These are phyloP conservation scores for Trichoderma virens DNA, from an alignment of 495 filamentous ascomycete genomes.

Conservation along the genomic window DNA sequence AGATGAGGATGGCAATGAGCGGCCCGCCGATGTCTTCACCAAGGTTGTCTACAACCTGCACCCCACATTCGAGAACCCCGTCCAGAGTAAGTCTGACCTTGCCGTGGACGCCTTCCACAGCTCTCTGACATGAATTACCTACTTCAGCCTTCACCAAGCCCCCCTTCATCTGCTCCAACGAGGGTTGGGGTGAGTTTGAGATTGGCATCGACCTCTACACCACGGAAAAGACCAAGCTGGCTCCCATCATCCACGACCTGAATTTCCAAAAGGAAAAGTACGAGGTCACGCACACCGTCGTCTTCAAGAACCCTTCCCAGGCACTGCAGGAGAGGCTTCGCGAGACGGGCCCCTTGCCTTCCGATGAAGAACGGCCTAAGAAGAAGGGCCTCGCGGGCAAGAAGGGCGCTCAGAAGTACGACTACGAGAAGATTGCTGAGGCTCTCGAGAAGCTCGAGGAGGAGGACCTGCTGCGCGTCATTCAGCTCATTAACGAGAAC, in stretches of 20 bases:
- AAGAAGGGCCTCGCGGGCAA: conserved; percentile 44
- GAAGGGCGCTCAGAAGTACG: conserved; percentile 60
- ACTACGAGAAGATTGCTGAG: conserved; percentile 96
- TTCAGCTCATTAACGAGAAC: conserved; percentile 97
- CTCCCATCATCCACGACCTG: conserved; percentile 73
- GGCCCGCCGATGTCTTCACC: conserved; percentile 77
- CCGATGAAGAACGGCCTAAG: conserved; percentile 55
- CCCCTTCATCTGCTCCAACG: conserved; percentile 83
- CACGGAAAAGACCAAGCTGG: conserved; percentile 77
- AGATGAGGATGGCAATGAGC: conserved; percentile 53
- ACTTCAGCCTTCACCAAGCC: conserved; percentile 66
- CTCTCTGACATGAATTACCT: background rate
- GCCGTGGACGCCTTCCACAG: background rate
- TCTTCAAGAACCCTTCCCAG: conserved; percentile 87
- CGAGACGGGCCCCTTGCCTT: conserved; percentile 76
- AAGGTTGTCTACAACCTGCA: conserved; percentile 89
- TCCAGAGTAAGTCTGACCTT: conserved; percentile 60
- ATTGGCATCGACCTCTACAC: conserved; percentile 76
- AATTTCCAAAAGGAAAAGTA: conserved; percentile 81
- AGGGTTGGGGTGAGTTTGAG: conserved; percentile 98
- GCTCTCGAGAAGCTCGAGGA: conserved; percentile 34
- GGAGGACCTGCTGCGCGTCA: conserved; percentile 78
- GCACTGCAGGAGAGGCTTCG: conserved; percentile 64
- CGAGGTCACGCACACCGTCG: conserved; percentile 71
- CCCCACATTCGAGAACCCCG: conserved; percentile 78